These are phyloP conservation scores for Globisporangium megalacanthum DNA, from an alignment of 352 stramenopile genomes.

Conservation along the genomic window DNA sequence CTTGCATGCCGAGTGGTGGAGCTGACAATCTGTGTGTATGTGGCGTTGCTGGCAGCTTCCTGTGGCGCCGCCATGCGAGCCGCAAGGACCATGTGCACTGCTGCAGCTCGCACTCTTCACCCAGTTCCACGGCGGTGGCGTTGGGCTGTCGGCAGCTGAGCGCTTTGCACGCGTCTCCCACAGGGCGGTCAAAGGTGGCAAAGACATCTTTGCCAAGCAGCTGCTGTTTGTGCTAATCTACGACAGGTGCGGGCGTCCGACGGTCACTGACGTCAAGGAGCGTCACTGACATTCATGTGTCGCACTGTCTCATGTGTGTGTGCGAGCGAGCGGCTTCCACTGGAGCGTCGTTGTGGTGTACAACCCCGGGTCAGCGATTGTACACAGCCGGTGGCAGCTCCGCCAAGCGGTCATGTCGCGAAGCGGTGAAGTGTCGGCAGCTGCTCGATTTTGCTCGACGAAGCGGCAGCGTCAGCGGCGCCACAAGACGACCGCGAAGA, in stretches of 20 bases:
- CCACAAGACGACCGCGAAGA: constrained; percentile 14
- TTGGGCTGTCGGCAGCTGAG: constrained; percentile 37
- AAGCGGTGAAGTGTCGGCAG: constrained; percentile 14
- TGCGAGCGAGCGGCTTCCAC: too few species aligned
- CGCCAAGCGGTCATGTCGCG: constrained; percentile 4
- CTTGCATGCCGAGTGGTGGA: neutral
- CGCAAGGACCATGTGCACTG: too few species aligned
- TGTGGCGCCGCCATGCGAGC: constrained; percentile 58
- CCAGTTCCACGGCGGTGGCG: constrained; percentile 60
- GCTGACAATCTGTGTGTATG: neutral
- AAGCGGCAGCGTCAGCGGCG: too few species aligned
- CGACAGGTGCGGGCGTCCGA: too few species aligned
- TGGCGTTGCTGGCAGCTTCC: constrained; percentile 45
- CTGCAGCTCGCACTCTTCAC: constrained; percentile 94
- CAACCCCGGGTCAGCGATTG: too few species aligned
- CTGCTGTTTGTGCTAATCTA: constrained; percentile 91
- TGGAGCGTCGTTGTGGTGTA: constrained; percentile 87
- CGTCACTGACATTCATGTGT: too few species aligned
- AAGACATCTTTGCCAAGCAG: constrained; percentile 81
- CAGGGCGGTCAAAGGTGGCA: constrained; percentile 80
- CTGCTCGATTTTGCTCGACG: constrained; percentile 2
- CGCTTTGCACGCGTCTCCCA: constrained; percentile 50
- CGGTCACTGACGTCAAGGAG: too few species aligned
- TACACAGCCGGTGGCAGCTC: constrained; percentile 30
- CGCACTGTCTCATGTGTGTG: too few species aligned